Evolutionary conservation across 495 filamentous ascomycete genomes (phyloP).

Genomic region (Trichocladium antarcticum): DNA sequence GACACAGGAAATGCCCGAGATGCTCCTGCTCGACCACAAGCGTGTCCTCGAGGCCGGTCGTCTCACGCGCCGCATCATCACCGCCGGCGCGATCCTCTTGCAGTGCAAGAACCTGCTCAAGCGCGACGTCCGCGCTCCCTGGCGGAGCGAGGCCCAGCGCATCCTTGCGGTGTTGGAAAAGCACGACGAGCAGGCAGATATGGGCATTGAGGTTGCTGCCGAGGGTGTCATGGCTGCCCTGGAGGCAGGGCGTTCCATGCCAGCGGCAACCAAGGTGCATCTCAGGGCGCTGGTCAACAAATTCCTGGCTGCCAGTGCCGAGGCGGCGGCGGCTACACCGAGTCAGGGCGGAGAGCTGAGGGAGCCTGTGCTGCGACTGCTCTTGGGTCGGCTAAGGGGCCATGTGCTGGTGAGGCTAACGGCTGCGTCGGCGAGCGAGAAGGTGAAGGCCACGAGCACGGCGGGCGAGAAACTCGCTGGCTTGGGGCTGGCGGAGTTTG

Average conservation of each 20-base stretch:
- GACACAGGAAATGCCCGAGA: constrained; percentile 63
- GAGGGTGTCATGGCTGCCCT: constrained; percentile 66
- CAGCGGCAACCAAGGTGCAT: constrained; percentile 48
- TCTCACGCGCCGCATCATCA: constrained; percentile 61
- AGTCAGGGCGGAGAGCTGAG: constrained; percentile 42
- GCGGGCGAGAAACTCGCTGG: constrained; percentile 73
- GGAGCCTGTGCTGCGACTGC: constrained; percentile 71
- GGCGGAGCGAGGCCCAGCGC: constrained; percentile 76
- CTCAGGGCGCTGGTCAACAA: constrained; percentile 43
- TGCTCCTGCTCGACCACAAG: constrained; percentile 64
- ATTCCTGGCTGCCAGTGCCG: constrained; percentile 35
- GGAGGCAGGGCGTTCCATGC: constrained; percentile 72
- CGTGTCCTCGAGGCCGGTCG: constrained; percentile 57
- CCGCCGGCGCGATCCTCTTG: constrained; percentile 67
- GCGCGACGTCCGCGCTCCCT: constrained; percentile 77
- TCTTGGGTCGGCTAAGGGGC: constrained; percentile 60
- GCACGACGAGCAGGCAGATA: constrained; percentile 29
- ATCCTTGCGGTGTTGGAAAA: constrained; percentile 47
- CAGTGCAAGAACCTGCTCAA: constrained; percentile 94
- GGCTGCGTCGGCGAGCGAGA: constrained; percentile 66
- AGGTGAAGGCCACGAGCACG: constrained; percentile 65
- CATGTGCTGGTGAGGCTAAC: constrained; percentile 69
- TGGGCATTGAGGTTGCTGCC: constrained; percentile 44
- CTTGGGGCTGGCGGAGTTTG: constrained; percentile 79
- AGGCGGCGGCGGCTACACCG: constrained; percentile 18